Evolutionary conservation across 2,329 filamentous ascomycete species (phyloP), one percentile per base, ranked within the genome.

Genomic region (Ascochyta rabiei): DNA sequence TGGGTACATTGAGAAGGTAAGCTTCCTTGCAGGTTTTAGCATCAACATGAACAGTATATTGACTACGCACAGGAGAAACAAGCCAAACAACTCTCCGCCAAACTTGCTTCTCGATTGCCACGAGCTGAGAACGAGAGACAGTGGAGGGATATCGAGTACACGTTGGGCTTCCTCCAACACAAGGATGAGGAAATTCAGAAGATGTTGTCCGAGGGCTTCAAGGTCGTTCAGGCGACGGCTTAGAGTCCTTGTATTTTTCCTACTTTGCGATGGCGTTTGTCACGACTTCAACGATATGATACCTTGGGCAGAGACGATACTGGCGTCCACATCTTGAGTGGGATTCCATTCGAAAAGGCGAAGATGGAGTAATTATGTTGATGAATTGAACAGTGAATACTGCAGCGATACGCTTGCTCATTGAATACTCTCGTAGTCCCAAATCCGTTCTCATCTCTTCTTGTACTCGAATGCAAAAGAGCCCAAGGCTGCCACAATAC

Each of bases 121-220:
- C 84, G 93, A 41, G 97, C 93, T 69, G 93, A 97, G 72, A 96
- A 84, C 42, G 93, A 99, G 78, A 83, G 93, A 60, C 93, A 98
- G 73, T 99, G 95, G 95, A 96, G 93, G 71, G 95, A 99, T 77
- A 93, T 98, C 38, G 91, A 93, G 0, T 99, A 92, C 79, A 93
- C 93, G 3, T 78, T 99, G 56, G 91, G 91, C 2, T 77, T 97
- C 56, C 78, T 99, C 52, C 93, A 92, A 69, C 95, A 99, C 74
- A 96, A 95, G 81, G 93, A 93, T 67, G 91, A 96, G 70, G 91
- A 96, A 40, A 96, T 96, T 53, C 82, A 84, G 55, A 95, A 92
- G 79, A 73, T 88, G 55, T 82, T 96, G 16, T 78, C 83, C 0
- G 90, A 90, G 57, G 91, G 91, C 0, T 95, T 91, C 78, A 81